Conservation (phyloP, 1,139 yeast species). For the Candida tropicalis region DNA sequence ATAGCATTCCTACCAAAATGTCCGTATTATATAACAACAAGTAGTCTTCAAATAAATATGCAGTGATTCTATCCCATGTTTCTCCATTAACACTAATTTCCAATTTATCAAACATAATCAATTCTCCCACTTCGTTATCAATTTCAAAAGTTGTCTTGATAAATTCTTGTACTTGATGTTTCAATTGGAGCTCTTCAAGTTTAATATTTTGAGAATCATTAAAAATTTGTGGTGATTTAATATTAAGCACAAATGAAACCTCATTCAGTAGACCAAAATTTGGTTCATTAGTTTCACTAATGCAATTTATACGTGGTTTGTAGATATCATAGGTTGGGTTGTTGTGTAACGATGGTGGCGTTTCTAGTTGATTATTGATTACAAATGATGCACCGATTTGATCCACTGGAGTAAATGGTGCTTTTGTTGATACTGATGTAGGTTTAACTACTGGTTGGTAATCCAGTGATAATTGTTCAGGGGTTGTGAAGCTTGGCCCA, state of each 20-base stretch:
- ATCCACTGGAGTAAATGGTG: constrained; percentile 8
- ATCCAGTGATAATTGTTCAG: background rate
- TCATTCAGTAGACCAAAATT: constrained; percentile 17
- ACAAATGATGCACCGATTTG: constrained; percentile 1
- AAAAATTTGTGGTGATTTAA: constrained; percentile 30
- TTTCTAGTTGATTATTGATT: constrained; percentile 5
- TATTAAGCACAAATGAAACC: constrained; percentile 25
- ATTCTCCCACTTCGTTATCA: constrained; percentile 25
- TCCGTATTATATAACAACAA: constrained; percentile 38
- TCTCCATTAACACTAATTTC: constrained; percentile 40
- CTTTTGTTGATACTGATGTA: background rate
- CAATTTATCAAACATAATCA: constrained; percentile 47
- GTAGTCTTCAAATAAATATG: constrained; percentile 42
- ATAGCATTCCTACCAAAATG: constrained; percentile 35
- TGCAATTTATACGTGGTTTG: constrained; percentile 24
- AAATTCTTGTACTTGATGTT: constrained; percentile 16
- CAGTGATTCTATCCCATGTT: constrained; percentile 37
- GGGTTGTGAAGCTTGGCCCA: too few relatives aligned
- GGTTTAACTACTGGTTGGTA: background rate
- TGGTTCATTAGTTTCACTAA: constrained; percentile 18
- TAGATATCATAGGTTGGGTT: constrained; percentile 16
- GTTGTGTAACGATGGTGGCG: constrained; percentile 9
- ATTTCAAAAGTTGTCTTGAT: constrained; percentile 15
- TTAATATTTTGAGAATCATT: constrained; percentile 8
- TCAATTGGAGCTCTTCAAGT: constrained; percentile 18